Evolutionary conservation across 2,329 filamentous ascomycete genomes (phyloP).

Genomic region (Verticillium tricorpus): DNA sequence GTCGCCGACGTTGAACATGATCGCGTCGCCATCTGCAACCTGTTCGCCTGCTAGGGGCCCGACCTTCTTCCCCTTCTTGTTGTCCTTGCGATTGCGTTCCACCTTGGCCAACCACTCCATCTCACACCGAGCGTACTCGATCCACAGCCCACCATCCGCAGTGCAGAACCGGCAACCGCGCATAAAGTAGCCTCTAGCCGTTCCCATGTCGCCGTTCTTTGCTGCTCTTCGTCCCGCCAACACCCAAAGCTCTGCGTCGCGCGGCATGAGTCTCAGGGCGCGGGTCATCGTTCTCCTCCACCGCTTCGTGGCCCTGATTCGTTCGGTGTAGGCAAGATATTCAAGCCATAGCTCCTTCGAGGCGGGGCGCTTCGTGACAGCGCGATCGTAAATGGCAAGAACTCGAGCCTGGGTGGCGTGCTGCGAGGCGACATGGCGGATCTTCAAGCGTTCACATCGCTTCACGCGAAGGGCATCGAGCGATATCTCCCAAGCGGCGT

Average conservation of each 20-base stretch:
- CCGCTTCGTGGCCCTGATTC: constrained; percentile 60
- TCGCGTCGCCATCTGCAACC: constrained; percentile 44
- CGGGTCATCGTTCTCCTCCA: constrained; percentile 61
- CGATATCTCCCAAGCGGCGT: constrained; percentile 68
- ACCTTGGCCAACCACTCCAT: constrained; percentile 88
- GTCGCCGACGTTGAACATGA: constrained; percentile 39
- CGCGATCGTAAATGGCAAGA: constrained; percentile 85
- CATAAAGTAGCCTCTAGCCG: constrained; percentile 80
- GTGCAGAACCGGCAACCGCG: constrained; percentile 87
- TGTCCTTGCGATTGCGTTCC: constrained; percentile 60
- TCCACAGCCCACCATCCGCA: constrained; percentile 68
- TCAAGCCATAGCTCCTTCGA: constrained; percentile 82
- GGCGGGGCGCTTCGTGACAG: constrained; percentile 77
- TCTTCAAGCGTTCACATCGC: constrained; percentile 73
- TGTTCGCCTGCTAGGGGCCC: constrained; percentile 40
- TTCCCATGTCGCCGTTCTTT: constrained; percentile 78
- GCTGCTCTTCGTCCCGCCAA: constrained; percentile 77
- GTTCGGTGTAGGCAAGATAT: constrained; percentile 77
- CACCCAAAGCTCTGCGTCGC: constrained; percentile 79
- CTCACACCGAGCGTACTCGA: constrained; percentile 87
- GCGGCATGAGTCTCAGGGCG: constrained; percentile 80
- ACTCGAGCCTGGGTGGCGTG: constrained; percentile 76
- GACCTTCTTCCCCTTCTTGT: constrained; percentile 49
- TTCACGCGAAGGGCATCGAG: constrained; percentile 76
- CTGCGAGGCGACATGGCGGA: constrained; percentile 61